Evolutionary conservation across 2,329 filamentous ascomycete genomes (phyloP), one percentile per base, ranked within the genome.

Genomic region (Hypoxylon sp.): DNA sequence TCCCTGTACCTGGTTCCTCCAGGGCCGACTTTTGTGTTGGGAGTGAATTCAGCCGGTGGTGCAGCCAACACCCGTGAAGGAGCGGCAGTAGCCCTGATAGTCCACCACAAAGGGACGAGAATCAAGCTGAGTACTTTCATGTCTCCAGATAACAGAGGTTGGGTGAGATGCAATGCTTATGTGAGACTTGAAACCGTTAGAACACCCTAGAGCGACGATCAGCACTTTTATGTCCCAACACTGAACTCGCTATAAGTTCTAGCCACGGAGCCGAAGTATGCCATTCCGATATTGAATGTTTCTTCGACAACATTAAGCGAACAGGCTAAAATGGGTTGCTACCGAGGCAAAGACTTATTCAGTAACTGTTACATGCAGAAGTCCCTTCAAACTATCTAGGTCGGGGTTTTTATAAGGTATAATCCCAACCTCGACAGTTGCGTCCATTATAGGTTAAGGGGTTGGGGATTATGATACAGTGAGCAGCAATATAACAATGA

Each of bases 1-100:
- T 80, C 79, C 42, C 76, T 78, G 70, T 71, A 80, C 3, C 32
- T 73, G 8, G 66, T 74, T 2, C 78, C 78, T 8, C 78, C 77
- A 1, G 77, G 77, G 3, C 78, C 78, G 21, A 75, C 64, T 39
- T 42, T 70, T 8, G 73, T 68, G 56, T 76, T 76, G 4, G 74
- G 69, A 10, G 73, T 75, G 62, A 76, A 76, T 35, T 72, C 73
- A 44, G 74, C 73, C 51, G 75, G 75, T n/a, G 75, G 73, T 37
- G 67, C 68, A 11, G 66, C 71, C 17, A 62, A 46, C 19, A 47
- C 56, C n/a, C 29, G 53, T 6, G 69, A 65, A 4, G 72, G 72
- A 53, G 62, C 66, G 24, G 71, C 67, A 11, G 32, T 47, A 3
- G 53, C 46, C 11, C 32, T 15, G 6, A 37, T 27, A 47, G 56